These are phyloP conservation scores for Rhododendron ovatum DNA, from an alignment of 148 eudicot species.

Conservation along the genomic window DNA sequence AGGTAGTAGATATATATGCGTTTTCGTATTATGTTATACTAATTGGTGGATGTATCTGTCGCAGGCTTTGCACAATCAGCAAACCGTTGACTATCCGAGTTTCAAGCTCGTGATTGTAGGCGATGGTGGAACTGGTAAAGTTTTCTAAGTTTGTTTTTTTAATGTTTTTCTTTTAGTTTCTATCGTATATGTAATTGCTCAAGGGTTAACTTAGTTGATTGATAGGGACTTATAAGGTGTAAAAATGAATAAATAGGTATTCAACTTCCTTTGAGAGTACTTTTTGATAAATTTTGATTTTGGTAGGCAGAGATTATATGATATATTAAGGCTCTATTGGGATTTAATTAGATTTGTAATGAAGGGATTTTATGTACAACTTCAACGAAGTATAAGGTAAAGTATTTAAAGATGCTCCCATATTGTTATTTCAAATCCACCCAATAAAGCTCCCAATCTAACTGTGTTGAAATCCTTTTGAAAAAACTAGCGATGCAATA, in stretches of 20 bases:
- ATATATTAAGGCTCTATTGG: background rate
- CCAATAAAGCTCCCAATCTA: background rate
- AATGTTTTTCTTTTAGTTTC: background rate
- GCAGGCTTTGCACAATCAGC: background rate
- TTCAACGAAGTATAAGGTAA: background rate
- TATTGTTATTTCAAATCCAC: background rate
- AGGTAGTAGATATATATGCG: background rate
- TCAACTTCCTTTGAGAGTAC: background rate
- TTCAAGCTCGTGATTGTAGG: background rate
- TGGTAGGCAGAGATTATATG: background rate
- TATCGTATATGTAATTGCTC: background rate
- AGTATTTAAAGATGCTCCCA: background rate
- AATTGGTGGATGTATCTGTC: background rate
- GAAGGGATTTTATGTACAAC: background rate
- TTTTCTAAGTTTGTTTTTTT: background rate
- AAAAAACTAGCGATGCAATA: background rate
- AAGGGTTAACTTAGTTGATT: background rate
- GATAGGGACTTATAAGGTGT: background rate
- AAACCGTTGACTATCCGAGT: background rate
- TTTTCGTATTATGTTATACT: background rate
- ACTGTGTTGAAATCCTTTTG: background rate
- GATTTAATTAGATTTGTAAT: background rate
- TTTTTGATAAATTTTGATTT: background rate
- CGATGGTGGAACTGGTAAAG: conserved; percentile 1
- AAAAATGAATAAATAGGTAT: too few relatives aligned